Evolutionary conservation across 805 yeast genomes (phyloP), one percentile per base, ranked within the genome.

Genomic region (Kluyveromyces starmeri): DNA sequence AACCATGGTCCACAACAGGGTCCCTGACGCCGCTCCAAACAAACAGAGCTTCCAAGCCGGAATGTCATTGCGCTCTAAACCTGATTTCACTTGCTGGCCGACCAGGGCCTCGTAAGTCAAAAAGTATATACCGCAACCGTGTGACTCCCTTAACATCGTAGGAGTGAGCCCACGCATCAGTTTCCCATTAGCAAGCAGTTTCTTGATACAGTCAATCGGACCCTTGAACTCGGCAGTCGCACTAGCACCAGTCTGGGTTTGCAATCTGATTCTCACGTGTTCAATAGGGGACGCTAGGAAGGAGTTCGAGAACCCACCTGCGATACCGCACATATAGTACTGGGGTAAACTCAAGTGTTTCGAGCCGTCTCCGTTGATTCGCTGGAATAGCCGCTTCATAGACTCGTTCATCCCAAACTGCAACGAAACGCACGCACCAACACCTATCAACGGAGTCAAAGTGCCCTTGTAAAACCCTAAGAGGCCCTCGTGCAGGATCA

Each of bases 371-470:
- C 56, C 59, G 28, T 68, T 62, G 12, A 56, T 56, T 43, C 70
- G 69, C 15, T 53, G 53, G 32, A 83, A 86, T 42, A 69, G 64
- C 49, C 96, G 69, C 61, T 92, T 92, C 95, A 89, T 85, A 51
- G 70, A 82, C 58, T 89, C 96, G 53, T 88, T 88, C 27, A 85
- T 94, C 28, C 95, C 92, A 53, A 89, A 89, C 58, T 92, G 98
- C 25, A 89, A 82, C 7, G 95, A 83, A 10, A 89, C 96, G 67
- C 96, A 88, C 0, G 96, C 96, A 36, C 98, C 98, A n/a, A 89
- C 85, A 12, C 98, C 98, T 22, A 92, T 55, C 50, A 89, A 66
- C 13, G 98, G 98, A 1, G 96, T 88, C 47, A 86, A 53, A 1
- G 96, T 86, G 23, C 98, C 98, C 58, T 94, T 78, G 61, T 89